Base-by-base conservation (phyloP, 345 rosid species). In the Raphanus sativus region DNA sequence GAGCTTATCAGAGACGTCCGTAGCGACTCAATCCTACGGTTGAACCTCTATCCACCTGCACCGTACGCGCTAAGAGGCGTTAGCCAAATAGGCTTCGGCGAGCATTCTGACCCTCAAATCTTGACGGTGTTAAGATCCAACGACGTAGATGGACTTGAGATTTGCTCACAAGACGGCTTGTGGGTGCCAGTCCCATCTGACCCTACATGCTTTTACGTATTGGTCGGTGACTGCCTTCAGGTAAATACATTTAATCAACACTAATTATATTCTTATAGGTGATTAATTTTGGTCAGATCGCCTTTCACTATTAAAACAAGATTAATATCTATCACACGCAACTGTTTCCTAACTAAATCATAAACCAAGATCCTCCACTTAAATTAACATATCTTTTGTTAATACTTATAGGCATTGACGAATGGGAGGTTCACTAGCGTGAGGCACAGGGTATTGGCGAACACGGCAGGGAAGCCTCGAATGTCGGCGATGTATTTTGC, bases 61-160 rank as follows among this genome's bases (percentile, higher is more conserved):
- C 81, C 87, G 36, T 38, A 76, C 8, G 81, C 77, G 50, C 54
- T 65, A 24, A 26, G 69, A 15, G 74, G 67, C 12, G 66, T 69
- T 26, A 70, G 77, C 13, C 81, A 84, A 58, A 83, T 92, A 17
- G 99, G 99, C 4, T 88, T 95, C 17, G 99, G 99, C 2, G 99
- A 90, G 81, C 98, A 95, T 70, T 89, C 98, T 32, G 99, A 95
- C 90, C 99, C 98, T 83, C 99, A 95, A 91, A 95, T 95, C 81
- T 40, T 95, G 79, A 93, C 99, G 68, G 67, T 95, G 54, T 61
- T 95, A 28, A 70, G 94, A 85, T 95, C 99, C 75, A 95, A 95
- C 92, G 97, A 90, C 26, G 99, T 89, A 4, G 87, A 80, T 61
- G 99, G 99, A 74, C 95, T 95, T 55, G 91, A 95, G 78, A 86